These are phyloP conservation scores for Aotearoamyces nothofagi DNA, from an alignment of 2,329 filamentous ascomycete species.

Conservation along the genomic window DNA sequence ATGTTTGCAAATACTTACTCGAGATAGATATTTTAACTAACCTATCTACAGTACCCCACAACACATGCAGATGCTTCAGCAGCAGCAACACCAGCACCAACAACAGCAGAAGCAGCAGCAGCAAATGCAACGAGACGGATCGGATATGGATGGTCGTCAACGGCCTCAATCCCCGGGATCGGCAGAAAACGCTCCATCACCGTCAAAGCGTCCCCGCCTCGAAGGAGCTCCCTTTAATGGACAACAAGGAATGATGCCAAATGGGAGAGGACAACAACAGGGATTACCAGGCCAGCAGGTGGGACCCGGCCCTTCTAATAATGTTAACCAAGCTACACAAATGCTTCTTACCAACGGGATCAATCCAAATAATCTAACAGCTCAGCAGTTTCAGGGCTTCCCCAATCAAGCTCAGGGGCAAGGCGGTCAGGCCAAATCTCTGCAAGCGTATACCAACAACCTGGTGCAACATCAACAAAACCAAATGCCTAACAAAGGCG, in stretches of 20 bases:
- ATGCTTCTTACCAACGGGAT: slow-evolving; percentile 57
- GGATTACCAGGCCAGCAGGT: slow-evolving; percentile 57
- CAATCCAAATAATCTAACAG: slow-evolving; percentile 57
- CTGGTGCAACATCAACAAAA: slow-evolving; percentile 68
- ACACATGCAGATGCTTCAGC: slow-evolving; percentile 54
- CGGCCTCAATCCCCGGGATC: slow-evolving; percentile 70
- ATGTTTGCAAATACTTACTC: slow-evolving; percentile 21
- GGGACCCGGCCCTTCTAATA: slow-evolving; percentile 34
- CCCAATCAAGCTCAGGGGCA: slow-evolving; percentile 28
- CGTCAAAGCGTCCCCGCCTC: slow-evolving; percentile 76
- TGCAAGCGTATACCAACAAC: slow-evolving; percentile 76
- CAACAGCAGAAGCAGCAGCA: slow-evolving; percentile 59
- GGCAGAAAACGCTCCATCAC: slow-evolving; percentile 79
- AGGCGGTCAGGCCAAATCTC: slow-evolving; percentile 38
- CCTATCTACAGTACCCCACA: slow-evolving; percentile 29
- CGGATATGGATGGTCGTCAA: slow-evolving; percentile 65
- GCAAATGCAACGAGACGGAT: slow-evolving; percentile 79
- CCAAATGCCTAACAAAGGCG: slow-evolving; percentile 69
- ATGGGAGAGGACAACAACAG: slow-evolving; percentile 52
- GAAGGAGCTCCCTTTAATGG: slow-evolving; percentile 59
- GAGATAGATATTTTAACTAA: background rate
- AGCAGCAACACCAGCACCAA: slow-evolving; percentile 56
- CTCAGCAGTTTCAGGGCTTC: slow-evolving; percentile 58
- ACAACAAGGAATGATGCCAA: slow-evolving; percentile 55
- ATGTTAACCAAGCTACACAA: slow-evolving; percentile 36